Evolutionary conservation across 352 stramenopile genomes (phyloP), one percentile per base, ranked within the genome.

Genomic region (Globisporangium uncinulatum): DNA sequence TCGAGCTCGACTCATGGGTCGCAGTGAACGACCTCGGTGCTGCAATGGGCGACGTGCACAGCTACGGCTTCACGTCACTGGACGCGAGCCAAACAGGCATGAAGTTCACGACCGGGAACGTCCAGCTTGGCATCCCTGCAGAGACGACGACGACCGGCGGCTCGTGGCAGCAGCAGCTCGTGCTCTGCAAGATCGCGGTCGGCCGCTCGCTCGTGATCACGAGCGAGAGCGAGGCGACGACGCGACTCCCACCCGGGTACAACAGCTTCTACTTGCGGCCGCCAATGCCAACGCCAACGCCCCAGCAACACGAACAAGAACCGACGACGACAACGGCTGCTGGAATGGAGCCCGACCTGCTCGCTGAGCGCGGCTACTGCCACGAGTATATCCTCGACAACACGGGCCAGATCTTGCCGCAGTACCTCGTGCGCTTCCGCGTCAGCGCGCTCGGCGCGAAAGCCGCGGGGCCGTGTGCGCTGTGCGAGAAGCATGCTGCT

Each of bases 311-410:
- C 34, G 24, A 61, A 10, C 42, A 70, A 24, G 57, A 54, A 9
- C 43, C 50, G n/a, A 37, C 70, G 19, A 29, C 24, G 24, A 29
- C 24, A 4, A 29, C 4, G 24, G 24, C 24, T 29, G 24, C 24
- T 29, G 24, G 24, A 29, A 29, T 29, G 24, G 24, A 29, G 24
- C 24, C 24, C 24, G 24, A 29, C 24, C 24, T 29, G 4, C 24
- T 29, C 24, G 29, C 53, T 2, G 74, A 86, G 57, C 62, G 59
- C 2, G 49, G 48, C 2, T 87, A 88, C 53, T 86, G 78, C 54
- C 83, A 92, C 65, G 76, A 89, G 59, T 94, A 94, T 55, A 80
- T 90, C 39, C 39, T 94, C 31, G 75, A 56, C 24, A 86, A 83
- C 42, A 70, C 78, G 1, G 56, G 74, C 0, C 79, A 89, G 55